Evolutionary conservation across 78 protist genomes (phyloP).

Genomic region (Tieghemostelium lacteum): DNA sequence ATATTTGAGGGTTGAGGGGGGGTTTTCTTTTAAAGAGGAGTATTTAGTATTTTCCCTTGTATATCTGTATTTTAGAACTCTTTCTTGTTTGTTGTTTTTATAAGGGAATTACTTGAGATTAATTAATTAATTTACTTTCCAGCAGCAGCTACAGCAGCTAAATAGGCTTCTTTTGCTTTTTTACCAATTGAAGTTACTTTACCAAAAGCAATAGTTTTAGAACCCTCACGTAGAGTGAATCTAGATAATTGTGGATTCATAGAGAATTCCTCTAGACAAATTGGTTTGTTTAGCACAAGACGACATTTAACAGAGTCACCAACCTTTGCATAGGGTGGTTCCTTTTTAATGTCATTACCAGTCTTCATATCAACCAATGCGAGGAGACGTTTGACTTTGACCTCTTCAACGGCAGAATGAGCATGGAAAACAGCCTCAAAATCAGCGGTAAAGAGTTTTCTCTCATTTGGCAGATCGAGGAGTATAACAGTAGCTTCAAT

Average conservation of each 20-base stretch:
- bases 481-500: slow-evolving; percentile 88
- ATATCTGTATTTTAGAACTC: no score
- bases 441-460: slow-evolving; percentile 86
- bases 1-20: no score
- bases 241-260: slow-evolving; percentile 93
- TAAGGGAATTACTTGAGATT: no score
- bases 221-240: slow-evolving; percentile 96
- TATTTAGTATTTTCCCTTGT: no score
- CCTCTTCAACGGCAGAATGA: slow-evolving; percentile 91
- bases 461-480: slow-evolving; percentile 83
- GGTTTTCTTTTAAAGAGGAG: no score
- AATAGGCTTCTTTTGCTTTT: slow-evolving; percentile 52
- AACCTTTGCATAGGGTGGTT: slow-evolving; percentile 89
- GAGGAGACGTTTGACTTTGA: slow-evolving; percentile 43
- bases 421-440: slow-evolving; percentile 88
- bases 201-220: slow-evolving; percentile 80
- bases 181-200: slow-evolving; percentile 65
- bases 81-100: no score
- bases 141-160: background rate
- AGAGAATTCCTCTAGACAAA: slow-evolving; percentile 90
- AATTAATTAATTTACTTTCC: no score
- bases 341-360: slow-evolving; percentile 76
- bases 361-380: slow-evolving; percentile 91
- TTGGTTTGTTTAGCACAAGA: slow-evolving; percentile 54
- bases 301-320: slow-evolving; percentile 87